Evolutionary conservation across 495 filamentous ascomycete genomes (phyloP), one percentile per base, ranked within the genome.

Genomic region (Tuber calosporum): DNA sequence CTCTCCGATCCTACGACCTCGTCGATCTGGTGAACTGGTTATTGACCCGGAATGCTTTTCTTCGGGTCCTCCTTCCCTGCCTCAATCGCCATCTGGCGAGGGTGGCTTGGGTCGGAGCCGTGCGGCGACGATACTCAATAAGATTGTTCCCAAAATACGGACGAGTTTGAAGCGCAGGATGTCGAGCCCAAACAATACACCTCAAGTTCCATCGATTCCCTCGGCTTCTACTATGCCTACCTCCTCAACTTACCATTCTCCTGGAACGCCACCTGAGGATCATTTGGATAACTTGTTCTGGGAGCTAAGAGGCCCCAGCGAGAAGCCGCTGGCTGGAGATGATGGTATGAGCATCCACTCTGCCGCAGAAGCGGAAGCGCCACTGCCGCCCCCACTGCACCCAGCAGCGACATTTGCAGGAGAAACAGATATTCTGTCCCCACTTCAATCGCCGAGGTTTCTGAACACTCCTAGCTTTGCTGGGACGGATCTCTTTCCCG

Each of bases 11-110:
- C 73, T 72, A 66, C 77, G 72, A 36, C 58, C 73, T 26, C 75
- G 71, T 69, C 62, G 67, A 67, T 78, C 76, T 40, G 76, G 69
- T 62, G 76, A 78, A 40, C 68, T 78, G 43, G 73, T 78, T 45
- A 81, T 81, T 68, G 79, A 81, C 41, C 79, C 79, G n/a, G 79
- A 81, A 43, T 80, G 79, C 40, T 81, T 81, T 70, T 79, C 79
- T 11, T 80, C 78, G 4, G 79, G 75, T 6, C 75, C 79, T 45
- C 48, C 75, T 39, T 81, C 79, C 17, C 42, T 77, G 15, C 75
- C 79, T 39, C 78, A 78, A 66, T 81, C 79, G n/a, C 79, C 79
- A 22, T 71, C 79, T 41, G 78, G 78, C n/a, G 79, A 81, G 67
- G 67, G 67, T 9, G 20, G 41, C 15, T 71, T 62, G 2, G 22